These are phyloP conservation scores for Mycena amicta DNA, from an alignment of 768 basidiomycete genomes.

Conservation along the genomic window DNA sequence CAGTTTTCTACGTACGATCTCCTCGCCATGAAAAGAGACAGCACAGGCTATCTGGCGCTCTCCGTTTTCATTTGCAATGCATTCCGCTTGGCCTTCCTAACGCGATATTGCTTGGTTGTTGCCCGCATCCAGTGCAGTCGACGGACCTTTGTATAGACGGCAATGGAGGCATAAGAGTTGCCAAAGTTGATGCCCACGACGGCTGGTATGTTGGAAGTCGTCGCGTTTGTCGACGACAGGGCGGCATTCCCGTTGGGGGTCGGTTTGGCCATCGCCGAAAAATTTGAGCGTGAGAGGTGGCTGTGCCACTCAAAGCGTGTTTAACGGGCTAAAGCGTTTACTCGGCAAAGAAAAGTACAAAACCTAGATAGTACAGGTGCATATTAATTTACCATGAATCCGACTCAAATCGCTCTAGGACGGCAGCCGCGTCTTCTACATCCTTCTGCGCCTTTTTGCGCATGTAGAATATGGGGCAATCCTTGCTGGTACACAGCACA, in stretches of 20 bases:
- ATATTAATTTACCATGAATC: constrained; percentile 64
- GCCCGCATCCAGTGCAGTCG: neutral
- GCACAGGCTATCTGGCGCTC: constrained; percentile 98
- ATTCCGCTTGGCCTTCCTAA: constrained; percentile 89
- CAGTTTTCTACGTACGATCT: constrained; percentile 72
- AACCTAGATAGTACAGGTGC: too few species aligned
- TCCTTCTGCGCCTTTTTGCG: constrained; percentile 98
- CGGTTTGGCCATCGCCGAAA: constrained; percentile 31
- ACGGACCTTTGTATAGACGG: constrained; percentile 89
- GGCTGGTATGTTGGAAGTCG: constrained; percentile 45
- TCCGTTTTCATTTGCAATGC: constrained; percentile 98
- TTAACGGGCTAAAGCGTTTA: too few species aligned
- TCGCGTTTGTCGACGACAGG: constrained; percentile 35
- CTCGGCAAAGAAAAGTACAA: too few species aligned
- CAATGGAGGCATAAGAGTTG: constrained; percentile 92
- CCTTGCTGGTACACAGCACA: constrained; percentile 93
- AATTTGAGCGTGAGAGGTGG: neutral
- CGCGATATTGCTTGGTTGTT: neutral
- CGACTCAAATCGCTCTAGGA: constrained; percentile 82
- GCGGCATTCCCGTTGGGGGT: constrained; percentile 55
- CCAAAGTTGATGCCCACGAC: constrained; percentile 97
- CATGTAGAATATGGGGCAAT: constrained; percentile 99
- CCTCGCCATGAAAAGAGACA: constrained; percentile 87
- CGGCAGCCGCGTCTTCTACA: constrained; percentile 79
- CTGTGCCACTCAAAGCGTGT: neutral